These are phyloP conservation scores for Tricholoma saponaceum DNA, from an alignment of 768 basidiomycete genomes.

Conservation along the genomic window DNA sequence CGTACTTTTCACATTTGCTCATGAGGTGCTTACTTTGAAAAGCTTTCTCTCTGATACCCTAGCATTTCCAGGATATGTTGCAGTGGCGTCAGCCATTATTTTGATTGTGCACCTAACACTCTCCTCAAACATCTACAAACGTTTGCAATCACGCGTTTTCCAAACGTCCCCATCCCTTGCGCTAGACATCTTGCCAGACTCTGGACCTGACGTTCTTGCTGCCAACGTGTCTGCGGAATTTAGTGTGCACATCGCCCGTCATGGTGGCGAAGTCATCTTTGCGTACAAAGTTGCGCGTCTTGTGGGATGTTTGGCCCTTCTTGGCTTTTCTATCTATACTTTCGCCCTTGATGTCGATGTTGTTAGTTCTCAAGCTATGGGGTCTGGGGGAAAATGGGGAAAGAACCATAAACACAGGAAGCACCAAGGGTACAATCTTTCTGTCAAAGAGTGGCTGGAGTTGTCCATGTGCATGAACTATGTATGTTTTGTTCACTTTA, in stretches of 20 bases:
- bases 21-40: background rate
- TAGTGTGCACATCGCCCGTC: conserved; percentile 33
- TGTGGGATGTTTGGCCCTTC: conserved; percentile 39
- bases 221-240: conserved; percentile 24
- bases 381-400: conserved; percentile 19
- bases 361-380: background rate
- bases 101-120: conserved; percentile 13
- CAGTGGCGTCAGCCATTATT: conserved; percentile 11
- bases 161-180: background rate
- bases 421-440: conserved; percentile 9
- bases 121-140: conserved; percentile 3
- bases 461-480: conserved; percentile 27
- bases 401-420: conserved; percentile 23
- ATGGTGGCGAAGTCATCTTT: conserved; percentile 47
- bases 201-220: background rate
- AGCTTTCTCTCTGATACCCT: conserved; percentile 10
- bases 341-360: conserved; percentile 24
- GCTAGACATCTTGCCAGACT: conserved; percentile 1
- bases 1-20: background rate
- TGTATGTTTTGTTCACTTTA: conserved; percentile 16
- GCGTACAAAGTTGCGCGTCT: conserved; percentile 43
- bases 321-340: conserved; percentile 45
- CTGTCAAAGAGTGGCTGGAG: conserved; percentile 25
- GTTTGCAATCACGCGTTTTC: conserved; percentile 3
- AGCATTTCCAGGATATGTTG: conserved; percentile 14